Evolutionary conservation across 352 stramenopile species (phyloP).

Genomic region (Thalassiosira sp.): DNA sequence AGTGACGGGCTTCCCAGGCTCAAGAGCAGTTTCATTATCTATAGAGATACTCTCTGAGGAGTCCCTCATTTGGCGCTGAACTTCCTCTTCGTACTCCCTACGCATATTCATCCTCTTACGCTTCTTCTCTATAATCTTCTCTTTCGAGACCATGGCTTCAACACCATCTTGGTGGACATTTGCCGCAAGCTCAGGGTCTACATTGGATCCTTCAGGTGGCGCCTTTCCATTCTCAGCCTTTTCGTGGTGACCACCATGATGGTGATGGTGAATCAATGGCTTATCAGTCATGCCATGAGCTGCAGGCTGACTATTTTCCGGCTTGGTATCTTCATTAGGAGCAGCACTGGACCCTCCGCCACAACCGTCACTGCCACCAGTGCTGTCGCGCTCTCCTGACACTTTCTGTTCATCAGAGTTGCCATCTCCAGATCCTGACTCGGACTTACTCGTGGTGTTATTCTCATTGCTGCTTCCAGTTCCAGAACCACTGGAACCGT

Average conservation of each 20-base stretch:
- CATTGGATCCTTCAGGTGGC: slow-evolving; percentile 5
- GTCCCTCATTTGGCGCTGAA: slow-evolving; percentile 60
- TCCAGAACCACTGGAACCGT: slow-evolving; percentile 54
- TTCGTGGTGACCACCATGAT: slow-evolving; percentile 14
- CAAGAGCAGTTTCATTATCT: slow-evolving; percentile 38
- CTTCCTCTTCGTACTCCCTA: slow-evolving; percentile 51
- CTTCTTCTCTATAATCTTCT: slow-evolving; percentile 70
- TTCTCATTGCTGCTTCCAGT: slow-evolving; percentile 64
- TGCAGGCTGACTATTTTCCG: not conserved
- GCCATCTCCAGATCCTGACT: slow-evolving; percentile 13
- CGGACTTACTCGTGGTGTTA: slow-evolving; percentile 19
- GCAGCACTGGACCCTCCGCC: not conserved
- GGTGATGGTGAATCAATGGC: slow-evolving; percentile 30
- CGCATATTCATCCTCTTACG: slow-evolving; percentile 71
- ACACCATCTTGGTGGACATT: slow-evolving; percentile 8
- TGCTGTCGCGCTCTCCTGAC: slow-evolving; percentile 8
- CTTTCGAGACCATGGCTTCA: slow-evolving; percentile 41
- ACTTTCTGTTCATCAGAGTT: slow-evolving; percentile 10
- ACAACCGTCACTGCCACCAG: slow-evolving; percentile 8
- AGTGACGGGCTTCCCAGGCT: slow-evolving; percentile 54
- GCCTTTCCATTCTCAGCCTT: slow-evolving; percentile 29
- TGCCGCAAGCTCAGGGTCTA: not conserved
- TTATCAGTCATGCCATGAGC: slow-evolving; percentile 9
- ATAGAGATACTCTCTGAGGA: slow-evolving; percentile 58
- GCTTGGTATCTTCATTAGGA: slow-evolving; percentile 2